Base-by-base conservation (phyloP, 495 filamentous ascomycete species). In the Xylaria grammica region DNA sequence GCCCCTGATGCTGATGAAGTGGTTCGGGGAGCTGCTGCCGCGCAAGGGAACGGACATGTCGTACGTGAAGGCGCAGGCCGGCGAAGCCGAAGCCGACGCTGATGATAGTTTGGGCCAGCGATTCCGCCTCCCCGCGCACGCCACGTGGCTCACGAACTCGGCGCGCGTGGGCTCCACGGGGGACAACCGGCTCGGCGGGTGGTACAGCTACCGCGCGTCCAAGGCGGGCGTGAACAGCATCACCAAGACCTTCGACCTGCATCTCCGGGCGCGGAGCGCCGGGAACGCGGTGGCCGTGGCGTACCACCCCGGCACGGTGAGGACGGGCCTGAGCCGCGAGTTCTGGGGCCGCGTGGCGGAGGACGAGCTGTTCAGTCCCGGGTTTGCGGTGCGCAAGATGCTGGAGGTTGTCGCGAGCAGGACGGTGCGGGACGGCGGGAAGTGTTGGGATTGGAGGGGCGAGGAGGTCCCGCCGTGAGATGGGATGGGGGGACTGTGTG, bases 271-370 rank as follows among this genome's bases (percentile, higher is more conserved):
- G 19, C 77, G 77, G 15, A 81, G 82, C 45, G 86, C 81, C 0
- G 82, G 82, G 4, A 86, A 84, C 45, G 89, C 87, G 1, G 77
- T 93, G 64, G 84, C 83, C 0, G 77, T 96, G 4, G 83, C 81
- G n/a, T 78, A 94, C 73, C 92, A 96, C 78, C 92, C 91, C 4
- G 91, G 93, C 1, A 95, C 91, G 9, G 91, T 96, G 42, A 87
- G 85, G 74, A 94, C 91, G 48, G 88, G 82, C 13, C 77, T 96
- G 67, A 91, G 88, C 51, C 82, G 77, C 67, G 89, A 88, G 45
- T 94, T 89, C 70, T 94, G 89, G 91, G 81, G 70, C 0, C 82
- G 69, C 51, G 83, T 85, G 70, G 79, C 69, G 45, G 79, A 83
- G 62, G 85, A 83, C 50, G 87, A 86, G 79, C 66, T 94, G 58